phyloP scores from a whole-genome alignment of 1,284 basidiomycete species.

The Wallemia hederae region DNA sequence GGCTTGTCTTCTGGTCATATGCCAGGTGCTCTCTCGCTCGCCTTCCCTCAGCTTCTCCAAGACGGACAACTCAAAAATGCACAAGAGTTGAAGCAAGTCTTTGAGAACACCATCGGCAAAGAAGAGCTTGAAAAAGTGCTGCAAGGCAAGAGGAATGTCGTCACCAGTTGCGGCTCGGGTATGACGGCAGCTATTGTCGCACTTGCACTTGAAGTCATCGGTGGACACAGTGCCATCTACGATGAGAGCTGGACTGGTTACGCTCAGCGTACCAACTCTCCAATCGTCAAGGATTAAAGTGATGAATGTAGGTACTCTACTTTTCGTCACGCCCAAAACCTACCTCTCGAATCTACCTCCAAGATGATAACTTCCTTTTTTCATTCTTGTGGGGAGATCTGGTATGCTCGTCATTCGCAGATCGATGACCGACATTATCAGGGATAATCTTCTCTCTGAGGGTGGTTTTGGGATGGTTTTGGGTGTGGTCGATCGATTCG shows the following conservation, averaged over 20 bases:
- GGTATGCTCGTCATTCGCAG: not conserved
- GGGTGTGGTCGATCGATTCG: not conserved
- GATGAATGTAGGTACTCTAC: too few relatives aligned
- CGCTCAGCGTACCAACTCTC: not conserved
- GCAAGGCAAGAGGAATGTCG: conserved; percentile 28
- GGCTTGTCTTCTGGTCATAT: conserved; percentile 78
- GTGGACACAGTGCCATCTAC: conserved; percentile 35
- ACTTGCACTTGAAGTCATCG: conserved; percentile 47
- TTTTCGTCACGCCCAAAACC: too few relatives aligned
- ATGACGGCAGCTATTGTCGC: conserved; percentile 90
- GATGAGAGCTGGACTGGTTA: conserved; percentile 26
- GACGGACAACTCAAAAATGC: conserved; percentile 35
- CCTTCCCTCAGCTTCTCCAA: conserved; percentile 49
- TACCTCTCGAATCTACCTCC: not conserved
- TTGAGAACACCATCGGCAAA: conserved; percentile 29
- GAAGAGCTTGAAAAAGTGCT: conserved; percentile 25
- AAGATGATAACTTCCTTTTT: not conserved
- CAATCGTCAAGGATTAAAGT: not conserved
- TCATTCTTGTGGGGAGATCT: not conserved
- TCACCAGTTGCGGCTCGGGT: conserved; percentile 61
- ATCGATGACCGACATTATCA: not conserved
- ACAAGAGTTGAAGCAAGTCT: conserved; percentile 27
- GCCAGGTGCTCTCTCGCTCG: conserved; percentile 53
- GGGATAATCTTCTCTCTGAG: conserved; percentile 1
- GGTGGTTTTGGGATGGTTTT: not conserved